Evolutionary conservation across 352 stramenopile species (phyloP), one percentile per base, ranked within the genome.

Genomic region (Pythium vanterpoolii): DNA sequence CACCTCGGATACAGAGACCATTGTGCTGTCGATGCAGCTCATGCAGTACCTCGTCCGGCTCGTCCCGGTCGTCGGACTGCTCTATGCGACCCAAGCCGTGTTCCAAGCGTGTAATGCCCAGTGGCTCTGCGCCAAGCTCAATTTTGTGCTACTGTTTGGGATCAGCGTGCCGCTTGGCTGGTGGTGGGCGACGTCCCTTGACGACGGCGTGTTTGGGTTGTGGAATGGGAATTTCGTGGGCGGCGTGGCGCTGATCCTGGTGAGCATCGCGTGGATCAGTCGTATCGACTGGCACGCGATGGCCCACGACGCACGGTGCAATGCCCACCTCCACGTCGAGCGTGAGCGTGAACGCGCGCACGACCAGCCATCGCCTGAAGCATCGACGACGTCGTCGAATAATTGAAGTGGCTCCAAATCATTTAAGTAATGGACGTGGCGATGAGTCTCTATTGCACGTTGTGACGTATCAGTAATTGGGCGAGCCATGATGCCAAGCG

Each of bases 211-310:
- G 61, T 56, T 77, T 3, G 81, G 81, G 0, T 65, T 90, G 3
- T 90, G 81, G 81, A 56, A 71, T 31, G 81, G 81, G 2, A 73
- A 87, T 19, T 64, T 83, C 56, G 57, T 72, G 19, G 78, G 74
- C 30, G 66, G 71, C 6, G 30, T 74, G 8, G 28, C 73, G 24
- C 86, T 83, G 27, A 55, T 69, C 0, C 31, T 85, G 28, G 75
- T 70, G 16, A 69, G 69, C 4, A 19, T 68, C 27, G 44, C 74
- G 0, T 90, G 79, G 79, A 45, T 90, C 31, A 64, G 56, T 16
- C 55, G 65, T 11, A 67, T 79, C 14, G 79, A 77, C 51, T 90
- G 79, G 79, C 64, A 74, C 8, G 54, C 66, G 31, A 77, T 81
- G 48, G 77, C 79, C 16, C 67, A 79, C 36, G 67, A 82, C n/a